phyloP scores from a whole-genome alignment of 1,284 basidiomycete genomes.

The Ganoderma lingzhi region DNA sequence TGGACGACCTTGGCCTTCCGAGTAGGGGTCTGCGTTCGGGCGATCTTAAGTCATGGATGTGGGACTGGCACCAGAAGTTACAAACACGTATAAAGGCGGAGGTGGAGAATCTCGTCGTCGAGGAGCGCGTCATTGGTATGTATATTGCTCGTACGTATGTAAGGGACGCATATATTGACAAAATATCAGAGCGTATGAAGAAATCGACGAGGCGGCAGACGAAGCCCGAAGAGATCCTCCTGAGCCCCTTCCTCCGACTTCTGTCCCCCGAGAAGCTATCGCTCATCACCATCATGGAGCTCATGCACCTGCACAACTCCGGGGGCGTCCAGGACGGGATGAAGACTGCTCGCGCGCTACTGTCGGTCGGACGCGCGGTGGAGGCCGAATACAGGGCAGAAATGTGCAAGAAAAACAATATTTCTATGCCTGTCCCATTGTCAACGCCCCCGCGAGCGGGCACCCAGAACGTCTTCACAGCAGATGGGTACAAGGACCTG shows the following conservation, averaged over 20 bases:
- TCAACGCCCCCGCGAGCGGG: conserved; percentile 42
- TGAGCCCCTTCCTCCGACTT: conserved; percentile 77
- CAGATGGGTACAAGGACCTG: conserved; percentile 63
- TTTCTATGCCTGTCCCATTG: conserved; percentile 53
- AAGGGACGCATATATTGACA: not conserved
- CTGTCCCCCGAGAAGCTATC: conserved; percentile 85
- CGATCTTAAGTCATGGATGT: conserved; percentile 85
- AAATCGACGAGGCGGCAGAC: not conserved
- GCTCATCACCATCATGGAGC: conserved; percentile 89
- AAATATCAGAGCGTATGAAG: conserved; percentile 5
- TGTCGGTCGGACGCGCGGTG: conserved; percentile 86
- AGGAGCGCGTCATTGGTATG: conserved; percentile 44
- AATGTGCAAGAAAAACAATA: conserved; percentile 75
- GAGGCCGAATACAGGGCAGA: conserved; percentile 91
- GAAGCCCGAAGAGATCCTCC: conserved; percentile 28
- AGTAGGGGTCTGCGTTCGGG: conserved; percentile 56
- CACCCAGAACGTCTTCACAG: conserved; percentile 61
- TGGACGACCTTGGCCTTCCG: conserved; percentile 66
- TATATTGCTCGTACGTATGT: not conserved
- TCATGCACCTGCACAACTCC: conserved; percentile 85
- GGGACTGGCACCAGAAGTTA: conserved; percentile 84
- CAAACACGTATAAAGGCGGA: conserved; percentile 62
- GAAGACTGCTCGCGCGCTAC: conserved; percentile 88
- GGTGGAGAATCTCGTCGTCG: conserved; percentile 56
- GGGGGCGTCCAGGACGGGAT: conserved; percentile 87